Conservation (phyloP, 768 basidiomycete genomes). For the Cystobasidium ongulense region DNA sequence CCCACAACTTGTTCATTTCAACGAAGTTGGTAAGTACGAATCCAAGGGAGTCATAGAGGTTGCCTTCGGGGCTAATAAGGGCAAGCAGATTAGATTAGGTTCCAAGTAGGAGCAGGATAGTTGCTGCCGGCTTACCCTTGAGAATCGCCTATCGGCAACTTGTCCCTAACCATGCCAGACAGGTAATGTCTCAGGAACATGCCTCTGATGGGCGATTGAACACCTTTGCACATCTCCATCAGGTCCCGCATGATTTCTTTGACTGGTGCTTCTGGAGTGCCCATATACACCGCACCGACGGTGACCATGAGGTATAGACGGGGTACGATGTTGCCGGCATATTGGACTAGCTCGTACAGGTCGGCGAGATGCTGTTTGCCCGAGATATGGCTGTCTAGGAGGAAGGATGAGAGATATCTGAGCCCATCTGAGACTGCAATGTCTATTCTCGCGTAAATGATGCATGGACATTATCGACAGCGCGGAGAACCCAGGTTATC, state of each 20-base stretch:
- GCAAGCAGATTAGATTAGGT: background rate
- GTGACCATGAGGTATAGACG: slow-evolving; percentile 92
- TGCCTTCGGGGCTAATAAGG: slow-evolving; percentile 62
- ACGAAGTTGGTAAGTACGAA: slow-evolving; percentile 98
- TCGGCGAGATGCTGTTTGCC: slow-evolving; percentile 93
- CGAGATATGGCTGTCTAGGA: slow-evolving; percentile 88
- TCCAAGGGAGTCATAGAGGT: slow-evolving; percentile 85
- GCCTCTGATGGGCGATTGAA: slow-evolving; percentile 92
- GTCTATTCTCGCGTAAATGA: slow-evolving; percentile 51
- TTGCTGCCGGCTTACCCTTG: slow-evolving; percentile 55
- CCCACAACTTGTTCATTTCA: slow-evolving; percentile 99
- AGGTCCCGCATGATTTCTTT: slow-evolving; percentile 99
- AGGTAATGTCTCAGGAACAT: slow-evolving; percentile 93
- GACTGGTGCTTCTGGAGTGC: slow-evolving; percentile 87
- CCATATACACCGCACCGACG: slow-evolving; percentile 98
- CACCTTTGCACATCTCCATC: slow-evolving; percentile 99
- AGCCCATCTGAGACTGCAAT: slow-evolving; percentile 98
- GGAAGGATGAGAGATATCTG: slow-evolving; percentile 74
- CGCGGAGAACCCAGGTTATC: slow-evolving; percentile 1
- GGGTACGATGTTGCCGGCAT: slow-evolving; percentile 90
- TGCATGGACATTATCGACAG: background rate
- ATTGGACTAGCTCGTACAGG: slow-evolving; percentile 99
- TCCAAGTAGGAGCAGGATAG: background rate
- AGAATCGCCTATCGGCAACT: slow-evolving; percentile 79
- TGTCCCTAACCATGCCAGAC: slow-evolving; percentile 89